Conservation (phyloP, 441 rosid species). For the Viola pubescens region DNA sequence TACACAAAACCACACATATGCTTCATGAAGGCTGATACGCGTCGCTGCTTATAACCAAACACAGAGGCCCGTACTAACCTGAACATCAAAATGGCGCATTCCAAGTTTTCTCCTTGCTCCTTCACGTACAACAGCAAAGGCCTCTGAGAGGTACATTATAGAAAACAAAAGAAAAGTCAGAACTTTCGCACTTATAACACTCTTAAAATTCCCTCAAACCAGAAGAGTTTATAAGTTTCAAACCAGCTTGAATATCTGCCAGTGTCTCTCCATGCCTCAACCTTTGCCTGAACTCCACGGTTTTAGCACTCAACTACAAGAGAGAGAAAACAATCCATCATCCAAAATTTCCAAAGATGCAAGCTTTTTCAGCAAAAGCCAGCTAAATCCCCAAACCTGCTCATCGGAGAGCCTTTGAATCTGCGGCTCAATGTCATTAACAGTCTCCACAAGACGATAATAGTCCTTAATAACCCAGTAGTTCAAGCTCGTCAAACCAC, state of each 20-base stretch:
- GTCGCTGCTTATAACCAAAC: not conserved
- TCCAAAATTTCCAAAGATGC: slow-evolving; percentile 9
- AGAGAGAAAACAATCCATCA: slow-evolving; percentile 14
- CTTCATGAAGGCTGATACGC: not conserved
- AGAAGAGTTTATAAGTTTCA: slow-evolving; percentile 17
- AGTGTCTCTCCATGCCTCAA: slow-evolving; percentile 56
- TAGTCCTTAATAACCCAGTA: slow-evolving; percentile 91
- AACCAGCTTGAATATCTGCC: slow-evolving; percentile 88
- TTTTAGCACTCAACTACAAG: slow-evolving; percentile 65
- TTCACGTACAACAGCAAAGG: slow-evolving; percentile 94
- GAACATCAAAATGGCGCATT: slow-evolving; percentile 98
- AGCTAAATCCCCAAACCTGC: slow-evolving; percentile 48
- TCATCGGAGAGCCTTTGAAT: slow-evolving; percentile 59
- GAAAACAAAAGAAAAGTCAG: not conserved
- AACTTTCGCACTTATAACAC: not conserved
- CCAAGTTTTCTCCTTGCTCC: slow-evolving; percentile 95
- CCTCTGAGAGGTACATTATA: slow-evolving; percentile 39
- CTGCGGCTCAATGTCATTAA: slow-evolving; percentile 52
- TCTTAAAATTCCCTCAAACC: not conserved
- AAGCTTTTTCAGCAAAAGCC: not conserved
- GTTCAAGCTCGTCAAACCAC: slow-evolving; percentile 57
- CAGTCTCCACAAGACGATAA: slow-evolving; percentile 62
- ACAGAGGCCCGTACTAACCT: slow-evolving; percentile 34
- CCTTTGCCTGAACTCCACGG: slow-evolving; percentile 63
- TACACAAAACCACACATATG: not conserved